These are phyloP conservation scores for Yarrowia porcina DNA, from an alignment of 805 yeast species.

Conservation along the genomic window DNA sequence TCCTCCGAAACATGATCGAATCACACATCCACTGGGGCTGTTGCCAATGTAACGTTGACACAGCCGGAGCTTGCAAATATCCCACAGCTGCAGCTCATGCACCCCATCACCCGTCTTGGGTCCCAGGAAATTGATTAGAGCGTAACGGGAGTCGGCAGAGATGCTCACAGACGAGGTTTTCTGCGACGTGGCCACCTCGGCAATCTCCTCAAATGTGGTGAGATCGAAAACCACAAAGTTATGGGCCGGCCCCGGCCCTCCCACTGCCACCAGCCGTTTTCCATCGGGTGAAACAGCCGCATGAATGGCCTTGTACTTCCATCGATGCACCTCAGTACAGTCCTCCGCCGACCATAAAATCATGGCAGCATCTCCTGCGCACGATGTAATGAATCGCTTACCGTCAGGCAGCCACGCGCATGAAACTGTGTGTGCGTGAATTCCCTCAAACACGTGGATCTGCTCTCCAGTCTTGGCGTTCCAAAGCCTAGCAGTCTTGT, in stretches of 20 bases:
- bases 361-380: slow-evolving; percentile 46
- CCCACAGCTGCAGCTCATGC: slow-evolving; percentile 71
- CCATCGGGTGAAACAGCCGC: slow-evolving; percentile 65
- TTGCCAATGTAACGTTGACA: slow-evolving; percentile 69
- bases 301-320: slow-evolving; percentile 57
- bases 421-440: slow-evolving; percentile 41
- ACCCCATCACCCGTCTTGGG: slow-evolving; percentile 1
- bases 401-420: slow-evolving; percentile 69
- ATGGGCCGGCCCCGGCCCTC: slow-evolving; percentile 47
- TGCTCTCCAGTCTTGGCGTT: slow-evolving; percentile 46
- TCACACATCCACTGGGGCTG: slow-evolving; percentile 62
- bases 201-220: slow-evolving; percentile 42
- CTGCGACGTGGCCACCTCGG: slow-evolving; percentile 52
- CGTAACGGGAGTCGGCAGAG: slow-evolving; percentile 53
- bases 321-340: slow-evolving; percentile 36
- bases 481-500: slow-evolving; percentile 69
- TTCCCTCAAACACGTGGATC: slow-evolving; percentile 29
- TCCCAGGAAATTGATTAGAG: slow-evolving; percentile 46
- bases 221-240: slow-evolving; percentile 59
- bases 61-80: slow-evolving; percentile 55
- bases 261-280: slow-evolving; percentile 57
- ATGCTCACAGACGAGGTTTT: slow-evolving; percentile 63
- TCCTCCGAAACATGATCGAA: slow-evolving; percentile 76
- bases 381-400: slow-evolving; percentile 61
- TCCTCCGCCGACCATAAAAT: slow-evolving; percentile 45